These are phyloP conservation scores for Mentha longifolia DNA, from an alignment of 257 asterid genomes.

Conservation along the genomic window DNA sequence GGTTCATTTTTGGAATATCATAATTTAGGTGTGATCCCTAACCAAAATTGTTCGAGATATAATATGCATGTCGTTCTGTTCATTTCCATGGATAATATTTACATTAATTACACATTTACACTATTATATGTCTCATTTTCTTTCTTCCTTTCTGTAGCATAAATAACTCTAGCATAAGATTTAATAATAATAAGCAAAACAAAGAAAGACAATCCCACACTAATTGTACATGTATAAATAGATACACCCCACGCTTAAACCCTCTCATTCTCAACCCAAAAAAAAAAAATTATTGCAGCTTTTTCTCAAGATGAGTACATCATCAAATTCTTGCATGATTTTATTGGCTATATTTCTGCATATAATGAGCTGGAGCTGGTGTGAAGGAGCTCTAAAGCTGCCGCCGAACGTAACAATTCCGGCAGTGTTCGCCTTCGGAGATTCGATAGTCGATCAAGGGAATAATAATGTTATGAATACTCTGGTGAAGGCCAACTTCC, in stretches of 20 bases:
- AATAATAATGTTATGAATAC: constrained; percentile 55
- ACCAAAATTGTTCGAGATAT: neutral
- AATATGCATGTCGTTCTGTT: neutral
- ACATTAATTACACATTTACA: neutral
- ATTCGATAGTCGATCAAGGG: constrained; percentile 78
- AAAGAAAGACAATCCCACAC: neutral
- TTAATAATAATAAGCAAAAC: no score
- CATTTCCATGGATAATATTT: neutral
- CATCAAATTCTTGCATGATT: neutral
- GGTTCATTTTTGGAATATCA: neutral
- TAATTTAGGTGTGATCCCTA: neutral
- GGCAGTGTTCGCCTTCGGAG: constrained; percentile 72
- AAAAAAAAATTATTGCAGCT: neutral
- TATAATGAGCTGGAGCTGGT: neutral
- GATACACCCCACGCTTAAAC: neutral
- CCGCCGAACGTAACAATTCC: constrained; percentile 49
- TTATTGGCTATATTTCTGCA: neutral
- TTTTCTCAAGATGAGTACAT: constrained; percentile 7
- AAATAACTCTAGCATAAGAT: no score
- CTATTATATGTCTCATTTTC: no score
- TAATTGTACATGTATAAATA: neutral
- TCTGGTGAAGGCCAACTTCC: constrained; percentile 43
- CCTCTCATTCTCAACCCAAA: neutral
- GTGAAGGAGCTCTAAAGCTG: constrained; percentile 47
- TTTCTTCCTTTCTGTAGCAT: no score